Conservation (phyloP, 331 rosid species). For the Quercus tomentella region DNA sequence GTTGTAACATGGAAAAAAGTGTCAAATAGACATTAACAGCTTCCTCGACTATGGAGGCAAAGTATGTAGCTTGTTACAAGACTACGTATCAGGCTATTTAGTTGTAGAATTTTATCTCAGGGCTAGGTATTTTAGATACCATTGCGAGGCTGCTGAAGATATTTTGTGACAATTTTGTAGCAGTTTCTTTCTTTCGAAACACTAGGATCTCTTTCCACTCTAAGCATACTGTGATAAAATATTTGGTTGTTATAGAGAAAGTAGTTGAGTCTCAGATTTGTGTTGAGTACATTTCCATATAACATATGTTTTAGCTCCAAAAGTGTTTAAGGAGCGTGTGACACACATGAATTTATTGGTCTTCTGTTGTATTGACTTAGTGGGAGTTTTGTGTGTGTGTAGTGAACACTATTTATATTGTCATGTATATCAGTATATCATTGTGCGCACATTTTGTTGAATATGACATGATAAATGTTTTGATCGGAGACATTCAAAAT, state of each 20-base stretch:
- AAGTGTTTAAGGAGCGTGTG: not conserved
- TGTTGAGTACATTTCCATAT: not conserved
- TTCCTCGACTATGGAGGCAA: not conserved
- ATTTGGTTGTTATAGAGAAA: not conserved
- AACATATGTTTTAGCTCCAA: not conserved
- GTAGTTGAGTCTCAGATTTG: not conserved
- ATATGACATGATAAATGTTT: too few species aligned
- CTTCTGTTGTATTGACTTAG: not conserved
- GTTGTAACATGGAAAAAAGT: not conserved
- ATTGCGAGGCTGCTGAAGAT: not conserved
- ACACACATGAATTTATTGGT: not conserved
- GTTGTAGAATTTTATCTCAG: not conserved
- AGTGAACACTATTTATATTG: too few species aligned
- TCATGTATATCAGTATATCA: too few species aligned
- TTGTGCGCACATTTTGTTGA: too few species aligned
- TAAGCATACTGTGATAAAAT: not conserved
- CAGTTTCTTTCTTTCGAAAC: not conserved
- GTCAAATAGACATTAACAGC: not conserved
- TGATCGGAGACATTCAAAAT: too few species aligned
- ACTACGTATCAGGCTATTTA: not conserved
- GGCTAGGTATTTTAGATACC: not conserved
- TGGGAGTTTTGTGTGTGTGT: not conserved
- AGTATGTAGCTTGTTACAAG: not conserved
- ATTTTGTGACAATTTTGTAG: not conserved
- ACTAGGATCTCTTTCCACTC: not conserved